Percentiles rank a stretch among this genome's conserved stretches.
phyloP scores from a whole-genome alignment of 192 early-diverging fungal genomes.

The Rhizophagus sp. region DNA sequence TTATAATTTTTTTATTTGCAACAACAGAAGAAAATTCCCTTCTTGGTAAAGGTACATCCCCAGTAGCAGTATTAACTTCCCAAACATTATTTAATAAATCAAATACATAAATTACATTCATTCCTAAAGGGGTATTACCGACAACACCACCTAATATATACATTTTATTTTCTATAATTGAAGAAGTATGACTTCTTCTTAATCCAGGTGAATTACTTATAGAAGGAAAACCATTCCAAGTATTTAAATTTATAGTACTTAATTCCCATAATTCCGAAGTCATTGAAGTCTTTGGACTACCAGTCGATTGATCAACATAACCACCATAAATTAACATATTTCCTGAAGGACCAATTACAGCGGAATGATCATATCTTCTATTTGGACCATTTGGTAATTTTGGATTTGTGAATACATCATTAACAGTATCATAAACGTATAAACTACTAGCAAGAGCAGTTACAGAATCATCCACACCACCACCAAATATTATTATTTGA shows the following conservation, averaged over 20 bases:
- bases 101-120: slow-evolving; percentile 26
- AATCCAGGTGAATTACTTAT: not conserved
- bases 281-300: not conserved
- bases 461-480: not conserved
- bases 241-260: not conserved
- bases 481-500: slow-evolving; percentile 33
- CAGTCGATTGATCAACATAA: not conserved
- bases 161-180: slow-evolving; percentile 5
- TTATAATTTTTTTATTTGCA: slow-evolving; percentile 24
- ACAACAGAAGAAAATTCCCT: slow-evolving; percentile 31
- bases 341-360: not conserved
- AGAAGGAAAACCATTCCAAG: not conserved
- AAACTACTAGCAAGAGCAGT: not conserved
- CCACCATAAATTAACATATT: slow-evolving; percentile 26
- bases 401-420: not conserved
- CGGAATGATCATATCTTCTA: not conserved
- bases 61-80: slow-evolving; percentile 2
- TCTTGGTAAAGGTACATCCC: slow-evolving; percentile 23
- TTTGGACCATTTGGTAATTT: not conserved
- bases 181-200: slow-evolving; percentile 6
- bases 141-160: not conserved
- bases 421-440: not conserved
- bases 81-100: slow-evolving; percentile 20
- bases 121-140: too few species aligned
- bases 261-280: not conserved